A percentile compares a stretch with the other conserved stretches of the same genome.
These are phyloP conservation scores for Quercus gilva DNA, from an alignment of 306 rosid genomes.

Conservation along the genomic window DNA sequence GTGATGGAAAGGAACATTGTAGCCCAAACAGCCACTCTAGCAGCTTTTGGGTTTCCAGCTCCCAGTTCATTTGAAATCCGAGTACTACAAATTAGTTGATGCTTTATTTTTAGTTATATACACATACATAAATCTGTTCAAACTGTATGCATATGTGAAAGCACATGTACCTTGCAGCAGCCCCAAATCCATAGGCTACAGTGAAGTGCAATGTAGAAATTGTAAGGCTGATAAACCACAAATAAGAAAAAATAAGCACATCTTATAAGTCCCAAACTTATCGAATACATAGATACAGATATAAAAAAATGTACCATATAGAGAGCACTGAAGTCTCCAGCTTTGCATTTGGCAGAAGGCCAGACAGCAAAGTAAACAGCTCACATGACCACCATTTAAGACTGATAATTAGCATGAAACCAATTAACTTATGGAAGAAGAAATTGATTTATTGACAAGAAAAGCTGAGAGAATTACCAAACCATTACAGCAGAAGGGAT, in stretches of 20 bases:
- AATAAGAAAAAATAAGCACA: not conserved
- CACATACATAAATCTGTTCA: not conserved
- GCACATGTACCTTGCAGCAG: constrained; percentile 50
- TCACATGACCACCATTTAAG: constrained; percentile 76
- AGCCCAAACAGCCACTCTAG: constrained; percentile 14
- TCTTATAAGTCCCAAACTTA: not conserved
- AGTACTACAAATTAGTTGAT: constrained; percentile 22
- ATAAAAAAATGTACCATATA: constrained; percentile 47
- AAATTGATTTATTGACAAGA: not conserved
- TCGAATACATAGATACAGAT: not conserved
- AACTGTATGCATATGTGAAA: not conserved
- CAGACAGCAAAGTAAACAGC: constrained; percentile 55
- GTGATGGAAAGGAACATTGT: constrained; percentile 21
- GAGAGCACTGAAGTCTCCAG: constrained; percentile 69
- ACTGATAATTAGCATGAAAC: constrained; percentile 18
- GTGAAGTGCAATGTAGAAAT: constrained; percentile 60
- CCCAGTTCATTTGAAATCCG: constrained; percentile 49
- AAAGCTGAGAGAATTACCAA: constrained; percentile 4
- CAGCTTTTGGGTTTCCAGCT: constrained; percentile 41
- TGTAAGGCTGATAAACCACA: constrained; percentile 42
- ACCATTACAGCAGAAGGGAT: constrained; percentile 15
- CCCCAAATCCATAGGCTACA: constrained; percentile 59
- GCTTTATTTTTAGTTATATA: not conserved
- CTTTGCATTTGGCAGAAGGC: constrained; percentile 53
- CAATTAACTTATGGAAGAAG: not conserved